Conservation (phyloP, 176 grass and related monocot species). For the Bolboschoenus planiculmis region DNA sequence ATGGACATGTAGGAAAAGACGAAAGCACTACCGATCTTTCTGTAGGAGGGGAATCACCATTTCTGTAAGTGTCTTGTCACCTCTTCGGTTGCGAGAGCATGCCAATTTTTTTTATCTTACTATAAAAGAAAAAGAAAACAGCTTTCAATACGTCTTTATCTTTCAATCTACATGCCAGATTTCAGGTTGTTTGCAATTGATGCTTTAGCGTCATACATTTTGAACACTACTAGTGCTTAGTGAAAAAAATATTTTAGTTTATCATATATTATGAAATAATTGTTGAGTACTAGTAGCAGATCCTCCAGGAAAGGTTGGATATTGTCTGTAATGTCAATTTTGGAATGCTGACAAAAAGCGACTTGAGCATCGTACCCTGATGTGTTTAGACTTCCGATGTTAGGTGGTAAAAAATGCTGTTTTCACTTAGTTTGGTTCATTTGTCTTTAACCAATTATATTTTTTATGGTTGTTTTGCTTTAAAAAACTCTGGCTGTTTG, state of each 20-base stretch:
- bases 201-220: neutral
- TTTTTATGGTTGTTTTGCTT: neutral
- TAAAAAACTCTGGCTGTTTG: neutral
- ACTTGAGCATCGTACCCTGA: neutral
- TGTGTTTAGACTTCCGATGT: neutral
- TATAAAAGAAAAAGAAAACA: neutral
- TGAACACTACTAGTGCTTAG: neutral
- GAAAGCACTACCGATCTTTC: constrained; percentile 85
- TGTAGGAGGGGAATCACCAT: constrained; percentile 64
- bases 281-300: neutral
- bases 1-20: constrained; percentile 51
- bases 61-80: constrained; percentile 41
- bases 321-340: neutral
- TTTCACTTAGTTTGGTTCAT: neutral
- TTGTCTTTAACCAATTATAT: neutral
- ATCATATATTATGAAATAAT: neutral
- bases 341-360: neutral
- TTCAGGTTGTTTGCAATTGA: neutral
- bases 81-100: neutral
- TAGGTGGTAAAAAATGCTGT: neutral
- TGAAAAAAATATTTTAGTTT: neutral
- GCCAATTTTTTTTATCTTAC: neutral
- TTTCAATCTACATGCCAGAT: neutral
- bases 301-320: neutral
- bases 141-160: neutral